A percentile compares a stretch with the other conserved stretches of the same genome.
These are phyloP conservation scores for Trichoderma sp. DNA, from an alignment of 2,329 filamentous ascomycete genomes.

Conservation along the genomic window DNA sequence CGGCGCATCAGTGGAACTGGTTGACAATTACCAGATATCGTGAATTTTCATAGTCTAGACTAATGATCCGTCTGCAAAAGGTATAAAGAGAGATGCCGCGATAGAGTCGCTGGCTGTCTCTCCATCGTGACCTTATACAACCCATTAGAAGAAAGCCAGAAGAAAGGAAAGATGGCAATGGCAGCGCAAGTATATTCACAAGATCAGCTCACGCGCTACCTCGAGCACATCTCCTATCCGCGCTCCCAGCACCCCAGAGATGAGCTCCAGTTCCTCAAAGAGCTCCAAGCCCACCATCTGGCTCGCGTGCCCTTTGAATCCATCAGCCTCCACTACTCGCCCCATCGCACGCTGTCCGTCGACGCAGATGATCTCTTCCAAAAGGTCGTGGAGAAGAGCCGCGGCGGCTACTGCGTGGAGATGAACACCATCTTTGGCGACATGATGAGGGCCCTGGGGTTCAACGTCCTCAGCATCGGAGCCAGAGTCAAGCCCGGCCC, in stretches of 20 bases:
- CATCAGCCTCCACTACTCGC: conserved; percentile 53
- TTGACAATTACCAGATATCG: background rate
- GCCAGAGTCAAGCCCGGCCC: conserved; percentile 41
- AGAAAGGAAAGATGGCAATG: background rate
- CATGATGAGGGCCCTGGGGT: conserved; percentile 52
- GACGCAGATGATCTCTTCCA: conserved; percentile 45
- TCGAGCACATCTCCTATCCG: conserved; percentile 36
- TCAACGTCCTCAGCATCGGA: conserved; percentile 51
- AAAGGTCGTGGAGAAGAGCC: conserved; percentile 47
- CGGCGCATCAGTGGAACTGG: background rate
- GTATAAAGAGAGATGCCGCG: background rate
- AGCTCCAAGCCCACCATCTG: conserved; percentile 46
- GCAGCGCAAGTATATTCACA: conserved; percentile 24
- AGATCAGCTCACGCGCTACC: conserved; percentile 36
- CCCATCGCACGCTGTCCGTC: conserved; percentile 40
- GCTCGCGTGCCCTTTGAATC: conserved; percentile 57
- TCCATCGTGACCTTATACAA: background rate
- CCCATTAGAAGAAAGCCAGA: background rate
- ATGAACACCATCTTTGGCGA: conserved; percentile 48
- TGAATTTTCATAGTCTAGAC: background rate
- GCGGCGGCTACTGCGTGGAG: conserved; percentile 59
- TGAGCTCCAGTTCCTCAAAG: conserved; percentile 35
- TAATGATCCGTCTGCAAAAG: background rate
- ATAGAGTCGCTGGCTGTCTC: background rate
- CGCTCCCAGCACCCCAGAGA: conserved; percentile 28